Evolutionary conservation across 1,284 basidiomycete genomes (phyloP).

Genomic region (Cryptococcus sp.): DNA sequence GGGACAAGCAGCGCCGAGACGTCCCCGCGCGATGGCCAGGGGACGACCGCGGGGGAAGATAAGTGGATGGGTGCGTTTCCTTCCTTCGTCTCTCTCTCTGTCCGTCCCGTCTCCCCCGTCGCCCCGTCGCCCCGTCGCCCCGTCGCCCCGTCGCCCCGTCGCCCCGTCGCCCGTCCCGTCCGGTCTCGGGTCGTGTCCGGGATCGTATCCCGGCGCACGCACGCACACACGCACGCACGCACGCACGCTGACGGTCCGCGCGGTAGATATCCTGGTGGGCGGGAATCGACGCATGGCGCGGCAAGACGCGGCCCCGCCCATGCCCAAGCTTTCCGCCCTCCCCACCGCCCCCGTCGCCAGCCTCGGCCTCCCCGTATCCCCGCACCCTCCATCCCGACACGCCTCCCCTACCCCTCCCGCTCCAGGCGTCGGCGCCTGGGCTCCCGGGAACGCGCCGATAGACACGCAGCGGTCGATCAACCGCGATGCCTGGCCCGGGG

Average conservation of each 20-base stretch:
- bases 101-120: too few species aligned
- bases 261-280: constrained; percentile 73
- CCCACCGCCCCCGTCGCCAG: not conserved
- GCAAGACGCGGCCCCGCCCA: constrained; percentile 54
- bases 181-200: too few species aligned
- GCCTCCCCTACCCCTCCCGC: not conserved
- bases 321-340: not conserved
- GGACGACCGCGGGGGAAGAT: constrained; percentile 43
- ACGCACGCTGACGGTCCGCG: too few species aligned
- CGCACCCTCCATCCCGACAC: constrained; percentile 9
- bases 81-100: constrained; percentile 3
- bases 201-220: too few species aligned
- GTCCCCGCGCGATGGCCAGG: not conserved
- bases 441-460: not conserved
- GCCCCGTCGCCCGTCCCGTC: too few species aligned
- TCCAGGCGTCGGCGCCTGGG: not conserved
- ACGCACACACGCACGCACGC: too few species aligned
- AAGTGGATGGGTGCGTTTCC: constrained; percentile 47
- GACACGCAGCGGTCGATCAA: constrained; percentile 6
- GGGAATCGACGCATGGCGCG: constrained; percentile 59
- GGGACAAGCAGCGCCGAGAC: constrained; percentile 27
- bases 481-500: constrained; percentile 1
- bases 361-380: constrained; percentile 34
- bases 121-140: too few species aligned
- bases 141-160: too few species aligned